Base-by-base conservation (phyloP, 2,329 filamentous ascomycete species). In the Fusarium sp. region DNA sequence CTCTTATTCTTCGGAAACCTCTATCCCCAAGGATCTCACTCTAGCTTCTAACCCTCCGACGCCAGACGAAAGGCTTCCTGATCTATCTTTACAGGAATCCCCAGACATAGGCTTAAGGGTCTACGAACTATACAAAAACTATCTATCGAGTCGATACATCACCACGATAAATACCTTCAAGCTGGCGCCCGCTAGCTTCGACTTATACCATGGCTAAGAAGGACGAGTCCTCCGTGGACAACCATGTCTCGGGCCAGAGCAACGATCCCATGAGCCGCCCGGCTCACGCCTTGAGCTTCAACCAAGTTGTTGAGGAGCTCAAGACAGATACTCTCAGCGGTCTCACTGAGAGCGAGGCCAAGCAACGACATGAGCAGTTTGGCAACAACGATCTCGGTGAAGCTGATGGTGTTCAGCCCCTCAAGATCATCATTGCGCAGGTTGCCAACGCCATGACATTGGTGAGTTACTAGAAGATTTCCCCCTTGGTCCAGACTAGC, bases 401-500 rank as follows among this genome's bases (percentile, higher is more conserved):
- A 34, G 74, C 76, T 36, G 77, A 80, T 51, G 76, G 85, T 13
- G 86, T 91, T 45, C 85, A 81, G 80, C 76, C 85, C 81, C 57
- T 84, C 44, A 89, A 89, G 74, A 88, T 90, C 36, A 77, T 90
- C 11, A 79, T 91, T 45, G 83, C 86, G 26, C 90, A 92, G 76
- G 81, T 92, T 56, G 89, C 89, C 53, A 92, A 92, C 75, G 90
- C 90, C 11, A 88, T 92, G 88, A 91, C 88, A 64, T 76, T 92
- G 77, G 90, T 90, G 70, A 73, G 78, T 71, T 26, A 10, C 48
- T 50, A 31, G 39, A 18, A 15, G 17, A 10, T 43, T 52, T 36
- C 15, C 38, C 15, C 22, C 31, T 36, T 40, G 34, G 22, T 38
- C 20, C 15, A 26, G 38, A 28, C 18, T 36, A 48, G 24, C 66